Percentiles rank a stretch among this genome's conserved stretches.
Evolutionary conservation across 2,329 filamentous ascomycete species (phyloP).

Genomic region (Aspergillus latus): DNA sequence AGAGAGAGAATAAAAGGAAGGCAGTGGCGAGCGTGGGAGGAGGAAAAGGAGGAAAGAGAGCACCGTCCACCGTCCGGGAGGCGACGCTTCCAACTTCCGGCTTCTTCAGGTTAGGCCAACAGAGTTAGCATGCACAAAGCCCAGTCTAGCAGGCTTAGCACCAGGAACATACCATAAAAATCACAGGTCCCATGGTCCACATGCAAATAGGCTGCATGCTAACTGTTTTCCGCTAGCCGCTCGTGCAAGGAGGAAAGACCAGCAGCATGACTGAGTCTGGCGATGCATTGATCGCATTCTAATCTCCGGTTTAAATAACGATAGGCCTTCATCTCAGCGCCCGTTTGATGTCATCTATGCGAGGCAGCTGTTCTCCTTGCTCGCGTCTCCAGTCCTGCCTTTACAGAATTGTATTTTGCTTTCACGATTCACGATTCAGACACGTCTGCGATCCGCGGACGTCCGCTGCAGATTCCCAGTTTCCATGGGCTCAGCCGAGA

Average conservation of each 20-base stretch:
- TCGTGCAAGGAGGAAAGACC: background rate
- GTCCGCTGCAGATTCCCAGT: background rate
- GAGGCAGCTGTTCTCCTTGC: background rate
- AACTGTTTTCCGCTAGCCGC: slow-evolving; percentile 5
- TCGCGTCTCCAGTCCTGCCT: background rate
- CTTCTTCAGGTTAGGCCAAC: slow-evolving; percentile 1
- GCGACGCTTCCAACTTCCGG: slow-evolving; percentile 1
- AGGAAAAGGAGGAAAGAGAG: slow-evolving; percentile 8
- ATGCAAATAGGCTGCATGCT: background rate
- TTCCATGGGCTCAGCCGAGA: background rate
- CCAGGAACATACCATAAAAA: background rate
- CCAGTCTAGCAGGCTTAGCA: slow-evolving; percentile 6
- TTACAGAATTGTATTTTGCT: too few relatives aligned
- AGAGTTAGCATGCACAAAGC: background rate
- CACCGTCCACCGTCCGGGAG: slow-evolving; percentile 4
- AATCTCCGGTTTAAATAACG: slow-evolving; percentile 3
- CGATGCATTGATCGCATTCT: background rate
- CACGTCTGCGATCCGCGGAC: too few relatives aligned
- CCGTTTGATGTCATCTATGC: background rate
- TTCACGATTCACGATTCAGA: background rate
- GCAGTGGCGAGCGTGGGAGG: slow-evolving; percentile 13
- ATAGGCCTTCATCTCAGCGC: background rate
- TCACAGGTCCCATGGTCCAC: background rate
- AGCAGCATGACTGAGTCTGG: background rate
- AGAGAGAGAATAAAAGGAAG: slow-evolving; percentile 12